Percentiles rank a stretch among this genome's conserved stretches.
Evolutionary conservation across 176 grass and related monocot species (phyloP).

Genomic region (Echinochloa phyllopogon): DNA sequence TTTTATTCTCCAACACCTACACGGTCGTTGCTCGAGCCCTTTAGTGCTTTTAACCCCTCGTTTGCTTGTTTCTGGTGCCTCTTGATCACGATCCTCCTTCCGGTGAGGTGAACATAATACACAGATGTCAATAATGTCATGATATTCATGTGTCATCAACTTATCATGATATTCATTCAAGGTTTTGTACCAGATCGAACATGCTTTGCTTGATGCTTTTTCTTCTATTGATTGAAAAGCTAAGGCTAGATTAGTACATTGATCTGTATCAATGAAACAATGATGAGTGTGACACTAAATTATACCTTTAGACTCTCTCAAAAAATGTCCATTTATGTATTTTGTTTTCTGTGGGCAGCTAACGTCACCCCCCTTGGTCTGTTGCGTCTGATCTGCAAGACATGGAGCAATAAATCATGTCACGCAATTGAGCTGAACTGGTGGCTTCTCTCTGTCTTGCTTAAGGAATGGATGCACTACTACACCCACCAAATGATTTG

Average conservation of each 20-base stretch:
- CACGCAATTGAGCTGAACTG: conserved; percentile 16
- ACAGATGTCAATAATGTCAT: too few relatives aligned
- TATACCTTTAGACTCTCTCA: neutral
- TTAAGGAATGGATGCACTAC: conserved; percentile 6
- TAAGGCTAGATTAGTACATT: neutral
- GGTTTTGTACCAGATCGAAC: neutral
- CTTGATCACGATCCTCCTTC: conserved; percentile 1
- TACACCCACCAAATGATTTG: neutral
- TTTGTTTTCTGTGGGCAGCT: too few relatives aligned
- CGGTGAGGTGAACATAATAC: conserved; percentile 10
- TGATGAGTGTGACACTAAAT: neutral
- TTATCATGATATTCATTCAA: conserved; percentile 20
- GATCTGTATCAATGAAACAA: neutral
- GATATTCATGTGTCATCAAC: too few relatives aligned
- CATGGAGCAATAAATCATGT: conserved; percentile 10
- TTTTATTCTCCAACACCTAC: conserved; percentile 13
- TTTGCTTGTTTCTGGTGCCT: neutral
- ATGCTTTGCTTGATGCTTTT: neutral
- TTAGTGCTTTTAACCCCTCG: conserved; percentile 10
- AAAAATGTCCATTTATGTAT: neutral
- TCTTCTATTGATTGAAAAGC: neutral
- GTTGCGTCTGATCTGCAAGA: neutral
- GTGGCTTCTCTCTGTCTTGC: neutral
- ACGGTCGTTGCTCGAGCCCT: neutral
- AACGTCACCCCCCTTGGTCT: neutral